These are phyloP conservation scores for Populus tremula DNA, from an alignment of 345 rosid species.

Conservation along the genomic window DNA sequence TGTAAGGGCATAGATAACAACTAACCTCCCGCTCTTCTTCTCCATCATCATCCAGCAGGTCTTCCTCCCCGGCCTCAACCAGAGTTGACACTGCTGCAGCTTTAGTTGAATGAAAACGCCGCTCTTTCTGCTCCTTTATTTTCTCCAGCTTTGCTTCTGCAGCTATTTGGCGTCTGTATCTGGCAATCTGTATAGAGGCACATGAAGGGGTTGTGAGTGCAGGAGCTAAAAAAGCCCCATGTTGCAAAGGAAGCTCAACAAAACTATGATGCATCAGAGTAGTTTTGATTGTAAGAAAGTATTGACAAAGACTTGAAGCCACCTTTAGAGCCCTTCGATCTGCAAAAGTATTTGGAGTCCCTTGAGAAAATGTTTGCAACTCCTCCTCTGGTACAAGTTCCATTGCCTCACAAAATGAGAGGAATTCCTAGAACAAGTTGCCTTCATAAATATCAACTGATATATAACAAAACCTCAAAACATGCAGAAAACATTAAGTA, in stretches of 20 bases:
- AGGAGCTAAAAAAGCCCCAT: not conserved
- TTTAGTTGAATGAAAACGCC: conserved; percentile 68
- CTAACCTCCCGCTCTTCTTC: conserved; percentile 98
- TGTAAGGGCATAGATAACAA: not conserved
- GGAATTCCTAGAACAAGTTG: conserved; percentile 57
- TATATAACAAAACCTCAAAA: not conserved
- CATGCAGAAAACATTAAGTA: not conserved
- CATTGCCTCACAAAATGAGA: conserved; percentile 84
- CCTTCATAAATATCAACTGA: conserved; percentile 9
- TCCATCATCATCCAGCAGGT: conserved; percentile 75
- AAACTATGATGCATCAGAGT: not conserved
- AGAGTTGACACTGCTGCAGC: conserved; percentile 81
- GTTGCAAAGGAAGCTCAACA: not conserved
- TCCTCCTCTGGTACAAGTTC: conserved; percentile 76
- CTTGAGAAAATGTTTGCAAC: conserved; percentile 48
- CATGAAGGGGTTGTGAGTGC: not conserved
- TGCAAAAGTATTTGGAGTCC: conserved; percentile 47
- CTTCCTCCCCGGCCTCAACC: conserved; percentile 82
- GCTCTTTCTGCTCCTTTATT: conserved; percentile 82
- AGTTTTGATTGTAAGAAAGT: not conserved
- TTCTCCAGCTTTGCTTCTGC: conserved; percentile 81
- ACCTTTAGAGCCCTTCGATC: conserved; percentile 91
- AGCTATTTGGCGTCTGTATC: conserved; percentile 78
- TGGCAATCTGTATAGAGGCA: conserved; percentile 55
- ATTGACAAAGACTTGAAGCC: not conserved